Evolutionary conservation across 371 early-diverging fungal species (phyloP).

Genomic region (Conidiobolus incongruus): DNA sequence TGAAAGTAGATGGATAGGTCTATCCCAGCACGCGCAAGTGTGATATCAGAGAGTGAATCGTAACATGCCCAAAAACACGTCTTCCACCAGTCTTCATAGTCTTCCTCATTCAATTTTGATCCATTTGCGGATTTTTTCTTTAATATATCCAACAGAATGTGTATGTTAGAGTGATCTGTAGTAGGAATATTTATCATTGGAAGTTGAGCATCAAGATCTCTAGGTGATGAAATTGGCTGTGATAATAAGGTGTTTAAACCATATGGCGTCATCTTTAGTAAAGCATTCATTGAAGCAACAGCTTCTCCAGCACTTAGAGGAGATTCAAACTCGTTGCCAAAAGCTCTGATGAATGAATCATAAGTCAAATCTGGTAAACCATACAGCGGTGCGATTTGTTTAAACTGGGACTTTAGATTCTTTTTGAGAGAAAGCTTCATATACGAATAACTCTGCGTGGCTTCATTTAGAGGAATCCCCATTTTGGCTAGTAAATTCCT

Average conservation of each 20-base stretch:
- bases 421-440: conserved; percentile 55
- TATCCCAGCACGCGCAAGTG: conserved; percentile 36
- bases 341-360: conserved; percentile 55
- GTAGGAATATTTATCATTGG: neutral
- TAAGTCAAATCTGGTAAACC: conserved; percentile 50
- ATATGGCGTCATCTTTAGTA: conserved; percentile 36
- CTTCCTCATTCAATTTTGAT: neutral
- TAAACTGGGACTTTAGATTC: conserved; percentile 34
- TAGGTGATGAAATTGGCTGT: conserved; percentile 16
- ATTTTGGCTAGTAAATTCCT: conserved; percentile 65
- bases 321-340: conserved; percentile 51
- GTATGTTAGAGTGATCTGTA: conserved; percentile 1
- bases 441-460: conserved; percentile 43
- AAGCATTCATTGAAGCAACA: conserved; percentile 50
- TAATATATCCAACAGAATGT: conserved; percentile 5
- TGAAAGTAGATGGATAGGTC: conserved; percentile 49
- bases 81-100: conserved; percentile 21
- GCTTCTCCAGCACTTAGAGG: conserved; percentile 60
- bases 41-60: conserved; percentile 40
- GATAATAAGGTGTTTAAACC: no score
- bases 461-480: conserved; percentile 51
- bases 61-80: conserved; percentile 63
- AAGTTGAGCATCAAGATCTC: conserved; percentile 5
- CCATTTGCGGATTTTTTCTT: conserved; percentile 5
- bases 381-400: conserved; percentile 45